A percentile compares a stretch with the other conserved stretches of the same genome.
Conservation (phyloP, 208 protist genomes). For the Porcisia hertigi region DNA sequence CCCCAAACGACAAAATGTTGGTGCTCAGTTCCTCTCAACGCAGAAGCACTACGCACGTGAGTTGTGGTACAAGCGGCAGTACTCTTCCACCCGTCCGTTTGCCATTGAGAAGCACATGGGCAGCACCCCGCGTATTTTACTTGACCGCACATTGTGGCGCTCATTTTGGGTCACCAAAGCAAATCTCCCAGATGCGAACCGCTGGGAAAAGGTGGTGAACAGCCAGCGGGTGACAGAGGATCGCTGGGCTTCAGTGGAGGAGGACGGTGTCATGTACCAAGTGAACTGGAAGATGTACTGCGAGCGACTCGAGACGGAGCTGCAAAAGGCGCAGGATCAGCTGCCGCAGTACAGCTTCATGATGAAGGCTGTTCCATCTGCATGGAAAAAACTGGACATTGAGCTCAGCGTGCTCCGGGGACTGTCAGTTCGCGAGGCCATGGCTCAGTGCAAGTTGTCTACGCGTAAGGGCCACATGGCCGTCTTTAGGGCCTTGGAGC, state of each 20-base stretch:
- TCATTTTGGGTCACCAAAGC: slow-evolving; percentile 68
- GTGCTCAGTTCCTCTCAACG: slow-evolving; percentile 78
- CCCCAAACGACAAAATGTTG: slow-evolving; percentile 78
- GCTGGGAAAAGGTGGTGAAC: slow-evolving; percentile 92
- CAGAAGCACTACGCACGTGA: slow-evolving; percentile 75
- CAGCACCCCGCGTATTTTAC: slow-evolving; percentile 79
- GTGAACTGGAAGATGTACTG: slow-evolving; percentile 92
- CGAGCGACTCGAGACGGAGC: slow-evolving; percentile 85
- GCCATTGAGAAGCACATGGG: slow-evolving; percentile 67
- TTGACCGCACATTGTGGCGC: slow-evolving; percentile 82
- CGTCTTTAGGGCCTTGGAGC: slow-evolving; percentile 81
- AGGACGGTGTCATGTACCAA: slow-evolving; percentile 83
- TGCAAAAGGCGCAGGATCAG: slow-evolving; percentile 76
- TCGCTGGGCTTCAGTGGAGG: slow-evolving; percentile 85
- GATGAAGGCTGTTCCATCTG: slow-evolving; percentile 86
- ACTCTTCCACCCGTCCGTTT: slow-evolving; percentile 79
- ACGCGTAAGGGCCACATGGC: slow-evolving; percentile 87
- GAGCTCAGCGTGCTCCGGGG: slow-evolving; percentile 83
- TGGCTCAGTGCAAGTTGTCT: slow-evolving; percentile 90
- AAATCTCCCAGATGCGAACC: slow-evolving; percentile 81
- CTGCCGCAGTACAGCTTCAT: slow-evolving; percentile 85
- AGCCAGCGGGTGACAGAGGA: slow-evolving; percentile 87
- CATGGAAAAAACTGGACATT: slow-evolving; percentile 92
- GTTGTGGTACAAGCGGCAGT: slow-evolving; percentile 79
- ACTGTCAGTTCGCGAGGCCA: slow-evolving; percentile 88